Evolutionary conservation across 2,329 filamentous ascomycete genomes (phyloP), one percentile per base, ranked within the genome.

Genomic region (Huntiella moniliformis): DNA sequence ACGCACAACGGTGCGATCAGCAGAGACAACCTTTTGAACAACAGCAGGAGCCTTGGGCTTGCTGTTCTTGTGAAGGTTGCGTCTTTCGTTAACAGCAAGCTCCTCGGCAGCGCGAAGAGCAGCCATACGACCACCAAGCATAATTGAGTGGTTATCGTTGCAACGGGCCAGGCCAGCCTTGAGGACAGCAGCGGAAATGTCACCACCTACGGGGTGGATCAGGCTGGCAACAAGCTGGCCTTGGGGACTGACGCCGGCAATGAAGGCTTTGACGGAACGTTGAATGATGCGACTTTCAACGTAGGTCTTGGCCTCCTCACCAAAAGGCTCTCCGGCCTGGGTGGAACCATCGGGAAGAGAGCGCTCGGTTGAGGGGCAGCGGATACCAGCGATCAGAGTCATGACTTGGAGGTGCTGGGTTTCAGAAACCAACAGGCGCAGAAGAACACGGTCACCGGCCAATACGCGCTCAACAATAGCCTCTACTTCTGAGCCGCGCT

Each of bases 121-220:
- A 37, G 80, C 78, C 91, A 98, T 98, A 55, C 88, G 83, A 42
- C 75, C 67, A 38, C 91, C 91, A 8, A 98, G 73, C 65, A 95
- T 70, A 35, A 86, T 92, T 1, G 88, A 93, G 66, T 98, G 91
- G 63, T 91, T 87, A 62, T 98, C 91, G 52, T 87, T 86, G 67
- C 88, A 96, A 56, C 85, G 75, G 36, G 88, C 91, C 47, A 96
- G 70, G 55, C 91, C 91, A 45, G 86, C 83, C 55, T 88, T 77
- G 38, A 98, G 75, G 38, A 98, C 63, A 61, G 93, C 92, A 53
- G 83, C 84, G 51, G 87, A 85, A 60, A 98, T 93, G 62, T 86
- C 94, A 31, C 39, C 39, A 52, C 91, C 91, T 50, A 79, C 76
- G 22, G 87, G 87, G 64, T 98, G 91, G 53, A 87, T 71, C 38